Base-by-base conservation (phyloP, 2,329 filamentous ascomycete genomes). In the Zymoseptoria ardabiliae region DNA sequence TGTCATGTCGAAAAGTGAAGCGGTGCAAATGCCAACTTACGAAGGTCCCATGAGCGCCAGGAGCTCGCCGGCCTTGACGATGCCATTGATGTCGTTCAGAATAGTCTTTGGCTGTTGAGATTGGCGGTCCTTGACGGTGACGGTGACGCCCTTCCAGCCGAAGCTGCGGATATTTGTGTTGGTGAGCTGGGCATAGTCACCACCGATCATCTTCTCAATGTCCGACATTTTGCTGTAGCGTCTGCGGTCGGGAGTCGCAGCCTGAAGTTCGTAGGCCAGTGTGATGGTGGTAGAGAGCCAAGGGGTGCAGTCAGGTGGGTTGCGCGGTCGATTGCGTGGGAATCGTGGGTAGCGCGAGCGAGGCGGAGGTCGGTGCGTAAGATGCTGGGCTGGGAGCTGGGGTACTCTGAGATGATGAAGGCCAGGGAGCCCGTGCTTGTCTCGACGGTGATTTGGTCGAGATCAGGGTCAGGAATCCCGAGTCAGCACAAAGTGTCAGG, bases 11-110 rank as follows among this genome's bases (percentile, higher is more conserved):
- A n/a, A n/a, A 22, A 23, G 50, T 23, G 50, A 21, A 51, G 50
- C 17, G 50, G 20, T 19, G 22, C 51, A 49, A 50, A 11, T 20
- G 28, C 17, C 20, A 19, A 70, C 72, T 63, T 78, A 84, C 75
- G 76, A 78, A 8, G 90, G 90, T 22, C 91, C 91, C 89, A 95
- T 93, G 52, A 95, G 75, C 48, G 90, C 91, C 61, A 90, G 81
- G 50, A 92, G 78, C 71, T 91, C 85, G 52, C 88, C 89, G 30
- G 86, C 85, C 71, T 85, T 76, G 51, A 89, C 82, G 55, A 84
- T 74, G 10, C 89, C 89, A 67, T 81, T 80, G 53, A 87, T 81
- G 65, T 82, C 77, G 30, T 82, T 79, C 4, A 92, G 78, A 59
- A 92, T 85, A 19, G 80, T 77, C 65, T 85, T 84, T 1, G 82